Base-by-base conservation (phyloP, 129 eudicot genomes). In the Pseudognaphalium luteoalbum region DNA sequence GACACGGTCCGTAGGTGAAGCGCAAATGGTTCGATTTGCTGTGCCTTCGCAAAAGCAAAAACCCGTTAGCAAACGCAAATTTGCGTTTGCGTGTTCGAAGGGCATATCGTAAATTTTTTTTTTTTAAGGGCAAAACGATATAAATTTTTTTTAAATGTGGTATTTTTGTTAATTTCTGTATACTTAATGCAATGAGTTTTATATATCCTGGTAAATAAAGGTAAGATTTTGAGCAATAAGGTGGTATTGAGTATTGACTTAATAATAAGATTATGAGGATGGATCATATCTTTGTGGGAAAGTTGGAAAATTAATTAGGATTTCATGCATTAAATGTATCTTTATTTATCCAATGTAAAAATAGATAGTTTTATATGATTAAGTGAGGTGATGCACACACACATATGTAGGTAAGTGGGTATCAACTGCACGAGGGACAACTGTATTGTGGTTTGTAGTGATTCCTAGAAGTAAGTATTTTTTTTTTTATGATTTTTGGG, bases 361-460 rank as follows among this genome's bases (percentile, higher is more conserved):
- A 60, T 29, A 70, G 35, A 60, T 42, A 62, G 71, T 71, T 78
- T 34, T 52, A 51, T 72, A n/a, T 25, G 34, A n/a, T 16, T 54
- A 44, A 78, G 73, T 2, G 34, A 32, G 1, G 28, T 63, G 66
- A 63, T 25, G 78, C 83, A 17, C 78, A 64, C 72, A 75, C 72
- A 51, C 65, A 72, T 56, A 71, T 79, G 73, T 68, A 64, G 78
- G 78, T 64, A 51, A 79, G 78, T 79, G 78, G 83, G 83, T 51
- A 64, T 79, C 83, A 72, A 72, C 57, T 35, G 83, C 83, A 72
- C 78, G 83, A 72, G 83, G 83, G 83, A 79, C 83, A 72, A 79
- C 83, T 79, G 83, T 79, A 72, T 63, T 72, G 78, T 79, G 78
- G 78, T 64, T 71, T 66, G 73, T 72, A 64, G 35, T 25, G 68